These are phyloP conservation scores for Triticum aestivum DNA, from an alignment of 176 grass and related monocot genomes.

Conservation along the genomic window IWGSC_CS_RefSeq_v2.1 NC_057795.1:670423493-670423992, in stretches of 20 bases:
- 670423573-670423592: too few species aligned
- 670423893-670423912: too few species aligned
- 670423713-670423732: background rate
- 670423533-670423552: too few species aligned
- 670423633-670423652: too few species aligned
- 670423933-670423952: too few species aligned
- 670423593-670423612: background rate
- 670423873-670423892: too few species aligned
- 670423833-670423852: background rate
- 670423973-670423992: too few species aligned
- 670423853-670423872: background rate
- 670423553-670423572: too few species aligned
- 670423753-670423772: slow-evolving; percentile 23
- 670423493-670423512: too few species aligned
- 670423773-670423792: background rate
- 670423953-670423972: too few species aligned
- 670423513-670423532: too few species aligned
- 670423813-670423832: background rate
- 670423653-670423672: background rate
- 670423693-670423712: background rate
- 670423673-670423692: background rate
- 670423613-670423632: background rate
- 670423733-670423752: background rate
- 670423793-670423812: background rate
- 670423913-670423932: too few species aligned